Evolutionary conservation across 768 basidiomycete species (phyloP).

Genomic region (Mycena polygramma): DNA sequence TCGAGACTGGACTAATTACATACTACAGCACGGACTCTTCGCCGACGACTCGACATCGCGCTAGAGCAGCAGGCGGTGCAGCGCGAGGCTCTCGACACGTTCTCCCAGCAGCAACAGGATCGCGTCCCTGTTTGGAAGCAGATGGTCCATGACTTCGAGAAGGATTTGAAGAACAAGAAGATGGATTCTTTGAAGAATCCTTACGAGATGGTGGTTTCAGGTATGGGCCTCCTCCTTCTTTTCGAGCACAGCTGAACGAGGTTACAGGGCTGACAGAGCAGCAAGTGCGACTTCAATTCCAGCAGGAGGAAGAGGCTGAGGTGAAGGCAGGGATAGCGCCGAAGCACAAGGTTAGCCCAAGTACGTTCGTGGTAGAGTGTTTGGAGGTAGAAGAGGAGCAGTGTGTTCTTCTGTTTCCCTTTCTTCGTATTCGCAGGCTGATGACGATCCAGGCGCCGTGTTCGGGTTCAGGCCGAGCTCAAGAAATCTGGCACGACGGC

Average conservation of each 20-base stretch:
- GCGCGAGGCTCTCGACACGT: background rate
- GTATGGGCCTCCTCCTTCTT: background rate
- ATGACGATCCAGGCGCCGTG: background rate
- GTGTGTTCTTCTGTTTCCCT: background rate
- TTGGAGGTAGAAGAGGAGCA: slow-evolving; percentile 7
- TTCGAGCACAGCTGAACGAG: too few relatives aligned
- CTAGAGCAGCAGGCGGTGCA: background rate
- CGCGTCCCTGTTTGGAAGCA: background rate
- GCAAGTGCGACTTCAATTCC: slow-evolving; percentile 1
- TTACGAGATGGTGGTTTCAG: background rate
- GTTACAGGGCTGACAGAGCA: background rate
- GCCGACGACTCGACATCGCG: background rate
- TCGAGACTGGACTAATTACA: too few relatives aligned
- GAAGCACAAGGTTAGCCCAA: background rate
- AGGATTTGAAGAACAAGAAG: background rate
- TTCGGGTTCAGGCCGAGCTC: slow-evolving; percentile 4
- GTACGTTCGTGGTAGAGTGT: background rate
- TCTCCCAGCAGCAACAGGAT: background rate
- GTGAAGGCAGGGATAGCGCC: background rate
- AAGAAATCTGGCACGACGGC: background rate
- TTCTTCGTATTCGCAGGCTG: too few relatives aligned
- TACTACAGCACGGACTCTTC: background rate
- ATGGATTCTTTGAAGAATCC: too few relatives aligned
- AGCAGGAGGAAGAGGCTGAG: background rate
- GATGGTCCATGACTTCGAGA: slow-evolving; percentile 1